phyloP scores from a whole-genome alignment of 768 basidiomycete species.

The Hygrocybe coccinea region DNA sequence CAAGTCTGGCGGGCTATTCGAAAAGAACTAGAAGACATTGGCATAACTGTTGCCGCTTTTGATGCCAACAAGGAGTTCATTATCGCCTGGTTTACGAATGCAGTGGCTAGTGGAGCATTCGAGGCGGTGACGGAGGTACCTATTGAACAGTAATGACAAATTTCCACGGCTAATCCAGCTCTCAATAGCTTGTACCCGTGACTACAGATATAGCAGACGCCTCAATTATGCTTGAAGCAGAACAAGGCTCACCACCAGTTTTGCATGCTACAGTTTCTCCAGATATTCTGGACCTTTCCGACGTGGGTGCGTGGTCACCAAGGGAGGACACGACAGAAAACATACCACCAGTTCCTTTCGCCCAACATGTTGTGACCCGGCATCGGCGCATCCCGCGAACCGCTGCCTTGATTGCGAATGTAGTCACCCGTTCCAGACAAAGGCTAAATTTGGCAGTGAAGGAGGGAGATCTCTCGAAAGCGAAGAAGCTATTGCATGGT shows the following conservation, averaged over 20 bases:
- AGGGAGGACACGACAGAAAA: neutral
- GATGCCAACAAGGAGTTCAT: constrained; percentile 1
- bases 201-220: too few relatives aligned
- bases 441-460: neutral
- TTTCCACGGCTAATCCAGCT: neutral
- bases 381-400: neutral
- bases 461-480: neutral
- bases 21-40: neutral
- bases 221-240: too few relatives aligned
- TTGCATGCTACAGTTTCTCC: too few relatives aligned
- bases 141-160: neutral
- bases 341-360: neutral
- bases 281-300: too few relatives aligned
- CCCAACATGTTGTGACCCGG: neutral
- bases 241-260: too few relatives aligned
- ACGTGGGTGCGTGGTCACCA: neutral
- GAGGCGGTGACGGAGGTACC: too few relatives aligned
- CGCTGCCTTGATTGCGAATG: neutral
- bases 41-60: neutral
- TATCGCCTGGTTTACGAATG: neutral
- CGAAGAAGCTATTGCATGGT: neutral
- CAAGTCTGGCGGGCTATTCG: neutral
- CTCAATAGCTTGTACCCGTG: too few relatives aligned
- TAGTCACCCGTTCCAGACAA: neutral
- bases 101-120: neutral